Evolutionary conservation across 2,329 filamentous ascomycete species (phyloP).

Genomic region (Stagonosporopsis rhizophila): DNA sequence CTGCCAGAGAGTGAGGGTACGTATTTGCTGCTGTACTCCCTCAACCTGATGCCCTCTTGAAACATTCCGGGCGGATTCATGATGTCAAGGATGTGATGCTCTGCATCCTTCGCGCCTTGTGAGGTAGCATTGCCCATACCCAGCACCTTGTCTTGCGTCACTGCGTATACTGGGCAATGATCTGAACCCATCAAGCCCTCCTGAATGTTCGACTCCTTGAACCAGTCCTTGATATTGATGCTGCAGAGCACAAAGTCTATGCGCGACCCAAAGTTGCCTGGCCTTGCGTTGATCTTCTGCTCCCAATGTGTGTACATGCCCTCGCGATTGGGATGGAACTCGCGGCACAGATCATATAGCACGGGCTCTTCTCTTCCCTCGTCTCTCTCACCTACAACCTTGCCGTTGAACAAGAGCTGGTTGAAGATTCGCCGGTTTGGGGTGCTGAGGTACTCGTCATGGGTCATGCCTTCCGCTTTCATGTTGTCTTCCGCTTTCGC

Average conservation of each 20-base stretch:
- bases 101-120: conserved; percentile 44
- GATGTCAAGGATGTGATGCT: conserved; percentile 69
- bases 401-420: conserved; percentile 78
- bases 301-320: conserved; percentile 99
- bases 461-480: conserved; percentile 70
- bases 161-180: conserved; percentile 90
- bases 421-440: conserved; percentile 83
- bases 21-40: conserved; percentile 71
- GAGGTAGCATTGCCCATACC: conserved; percentile 30
- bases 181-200: conserved; percentile 94
- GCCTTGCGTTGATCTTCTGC: conserved; percentile 91
- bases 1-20: conserved; percentile 78
- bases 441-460: conserved; percentile 74
- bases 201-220: conserved; percentile 83
- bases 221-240: conserved; percentile 79
- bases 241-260: conserved; percentile 95
- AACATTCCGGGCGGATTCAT: conserved; percentile 82
- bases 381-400: conserved; percentile 71
- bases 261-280: conserved; percentile 88
- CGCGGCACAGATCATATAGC: conserved; percentile 83
- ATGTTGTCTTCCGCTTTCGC: conserved; percentile 76
- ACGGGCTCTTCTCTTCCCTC: conserved; percentile 73
- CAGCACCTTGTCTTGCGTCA: conserved; percentile 69
- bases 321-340: conserved; percentile 76
- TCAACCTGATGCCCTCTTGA: conserved; percentile 67